Evolutionary conservation across 2,329 filamentous ascomycete species (phyloP).

Genomic region (Neofusicoccum sp.): DNA sequence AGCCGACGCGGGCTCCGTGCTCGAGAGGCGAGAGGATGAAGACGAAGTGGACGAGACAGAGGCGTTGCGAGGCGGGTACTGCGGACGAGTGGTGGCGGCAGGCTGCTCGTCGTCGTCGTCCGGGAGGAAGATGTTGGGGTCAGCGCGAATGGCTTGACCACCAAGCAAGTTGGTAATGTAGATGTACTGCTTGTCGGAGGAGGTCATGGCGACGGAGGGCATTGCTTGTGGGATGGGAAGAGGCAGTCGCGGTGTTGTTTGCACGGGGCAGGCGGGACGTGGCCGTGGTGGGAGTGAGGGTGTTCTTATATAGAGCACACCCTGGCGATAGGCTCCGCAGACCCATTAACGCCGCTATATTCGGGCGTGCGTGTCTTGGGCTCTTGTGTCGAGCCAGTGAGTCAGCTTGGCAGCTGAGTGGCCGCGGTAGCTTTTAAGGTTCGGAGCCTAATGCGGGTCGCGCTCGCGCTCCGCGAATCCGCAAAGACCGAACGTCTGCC

Average conservation of each 20-base stretch:
- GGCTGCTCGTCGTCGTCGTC: constrained; percentile 9
- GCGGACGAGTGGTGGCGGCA: neutral
- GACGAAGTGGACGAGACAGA: constrained; percentile 13
- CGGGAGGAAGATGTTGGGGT: constrained; percentile 8
- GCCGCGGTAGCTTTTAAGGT: constrained; percentile 6
- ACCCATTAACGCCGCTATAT: neutral
- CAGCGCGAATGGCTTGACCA: constrained; percentile 15
- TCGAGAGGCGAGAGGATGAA: neutral
- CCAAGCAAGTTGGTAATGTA: constrained; percentile 20
- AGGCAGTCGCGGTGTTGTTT: neutral
- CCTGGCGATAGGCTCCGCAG: neutral
- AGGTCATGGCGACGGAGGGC: neutral
- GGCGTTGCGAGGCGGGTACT: constrained; percentile 5
- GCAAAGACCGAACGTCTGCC: neutral
- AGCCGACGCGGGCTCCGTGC: neutral
- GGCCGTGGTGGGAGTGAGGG: neutral
- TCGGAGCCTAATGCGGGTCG: constrained; percentile 13
- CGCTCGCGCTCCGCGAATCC: constrained; percentile 1
- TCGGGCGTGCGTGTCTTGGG: constrained; percentile 3
- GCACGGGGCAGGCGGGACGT: neutral
- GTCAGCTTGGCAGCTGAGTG: constrained; percentile 7
- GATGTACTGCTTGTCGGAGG: constrained; percentile 17
- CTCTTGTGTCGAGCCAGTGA: neutral
- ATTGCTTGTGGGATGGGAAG: neutral
- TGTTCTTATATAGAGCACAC: neutral